phyloP scores from a whole-genome alignment of 306 rosid genomes.

The Mucuna pruriens region DNA sequence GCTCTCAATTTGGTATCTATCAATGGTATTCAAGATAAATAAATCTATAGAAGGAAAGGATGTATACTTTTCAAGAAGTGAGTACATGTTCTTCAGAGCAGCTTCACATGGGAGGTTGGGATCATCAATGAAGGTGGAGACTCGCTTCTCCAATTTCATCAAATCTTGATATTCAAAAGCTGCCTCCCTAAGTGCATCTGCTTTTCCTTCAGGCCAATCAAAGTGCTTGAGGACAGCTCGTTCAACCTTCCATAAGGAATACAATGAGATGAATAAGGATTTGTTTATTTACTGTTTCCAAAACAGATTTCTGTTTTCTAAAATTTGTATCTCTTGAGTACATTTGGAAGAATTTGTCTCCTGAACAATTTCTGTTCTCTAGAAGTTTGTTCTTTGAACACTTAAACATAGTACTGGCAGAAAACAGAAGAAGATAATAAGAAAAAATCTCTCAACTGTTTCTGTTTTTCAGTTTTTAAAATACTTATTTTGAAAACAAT shows the following conservation, averaged over 20 bases:
- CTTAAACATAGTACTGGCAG: too few relatives aligned
- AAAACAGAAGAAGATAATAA: too few relatives aligned
- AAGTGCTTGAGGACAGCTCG: conserved; percentile 99
- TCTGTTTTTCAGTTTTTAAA: too few relatives aligned
- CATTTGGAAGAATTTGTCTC: too few relatives aligned
- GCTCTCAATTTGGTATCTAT: conserved; percentile 4
- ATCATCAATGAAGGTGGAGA: conserved; percentile 85
- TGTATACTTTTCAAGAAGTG: conserved; percentile 92
- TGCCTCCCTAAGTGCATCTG: conserved; percentile 98
- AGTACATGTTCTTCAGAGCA: conserved; percentile 95
- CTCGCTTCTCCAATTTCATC: conserved; percentile 83
- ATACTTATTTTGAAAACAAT: too few relatives aligned
- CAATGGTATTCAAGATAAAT: conserved; percentile 19
- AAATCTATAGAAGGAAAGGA: conserved; percentile 34
- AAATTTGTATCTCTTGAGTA: too few relatives aligned
- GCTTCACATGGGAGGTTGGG: conserved; percentile 80
- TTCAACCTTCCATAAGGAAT: conserved; percentile 68
- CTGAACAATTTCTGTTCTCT: too few relatives aligned
- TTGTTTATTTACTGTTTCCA: too few relatives aligned
- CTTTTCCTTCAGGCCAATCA: conserved; percentile 99
- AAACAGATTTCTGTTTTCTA: too few relatives aligned
- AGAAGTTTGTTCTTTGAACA: too few relatives aligned
- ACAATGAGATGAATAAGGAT: conserved; percentile 30
- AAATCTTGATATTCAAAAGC: conserved; percentile 96
- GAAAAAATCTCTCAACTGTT: too few relatives aligned